Evolutionary conservation across 176 grass and related monocot genomes (phyloP).

Genomic region (Poa pratensis): DNA sequence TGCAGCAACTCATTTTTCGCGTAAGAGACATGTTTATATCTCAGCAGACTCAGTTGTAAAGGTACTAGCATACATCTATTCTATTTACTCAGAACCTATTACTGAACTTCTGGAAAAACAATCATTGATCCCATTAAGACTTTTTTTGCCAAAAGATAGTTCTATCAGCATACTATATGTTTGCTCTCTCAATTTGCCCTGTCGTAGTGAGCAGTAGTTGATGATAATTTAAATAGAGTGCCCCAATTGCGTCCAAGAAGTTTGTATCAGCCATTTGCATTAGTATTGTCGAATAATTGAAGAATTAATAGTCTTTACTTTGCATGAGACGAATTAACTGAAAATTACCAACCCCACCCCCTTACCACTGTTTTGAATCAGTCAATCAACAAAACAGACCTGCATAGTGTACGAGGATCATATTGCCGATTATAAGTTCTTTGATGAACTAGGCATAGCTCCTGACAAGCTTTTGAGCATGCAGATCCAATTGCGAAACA

Average conservation of each 20-base stretch:
- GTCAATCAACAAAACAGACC: background rate
- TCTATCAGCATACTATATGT: background rate
- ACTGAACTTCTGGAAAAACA: conserved; percentile 1
- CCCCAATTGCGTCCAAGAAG: background rate
- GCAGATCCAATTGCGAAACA: background rate
- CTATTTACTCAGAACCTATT: conserved; percentile 22
- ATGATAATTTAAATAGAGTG: background rate
- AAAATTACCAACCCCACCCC: background rate
- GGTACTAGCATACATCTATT: conserved; percentile 52
- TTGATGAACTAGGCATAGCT: background rate
- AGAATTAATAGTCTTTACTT: background rate
- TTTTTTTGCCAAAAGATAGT: conserved; percentile 1
- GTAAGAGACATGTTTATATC: conserved; percentile 76
- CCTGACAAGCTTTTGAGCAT: conserved; percentile 7
- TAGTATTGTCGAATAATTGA: background rate
- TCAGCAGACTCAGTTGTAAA: conserved; percentile 64
- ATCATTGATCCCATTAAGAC: background rate
- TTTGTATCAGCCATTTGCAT: background rate
- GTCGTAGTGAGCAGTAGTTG: background rate
- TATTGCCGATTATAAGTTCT: conserved; percentile 17
- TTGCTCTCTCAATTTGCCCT: background rate
- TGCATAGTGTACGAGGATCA: background rate
- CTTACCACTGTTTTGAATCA: background rate
- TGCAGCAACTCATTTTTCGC: conserved; percentile 47
- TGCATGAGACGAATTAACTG: conserved; percentile 3